phyloP scores from a whole-genome alignment of 1,284 basidiomycete genomes.

The Marasmius sp. region DNA sequence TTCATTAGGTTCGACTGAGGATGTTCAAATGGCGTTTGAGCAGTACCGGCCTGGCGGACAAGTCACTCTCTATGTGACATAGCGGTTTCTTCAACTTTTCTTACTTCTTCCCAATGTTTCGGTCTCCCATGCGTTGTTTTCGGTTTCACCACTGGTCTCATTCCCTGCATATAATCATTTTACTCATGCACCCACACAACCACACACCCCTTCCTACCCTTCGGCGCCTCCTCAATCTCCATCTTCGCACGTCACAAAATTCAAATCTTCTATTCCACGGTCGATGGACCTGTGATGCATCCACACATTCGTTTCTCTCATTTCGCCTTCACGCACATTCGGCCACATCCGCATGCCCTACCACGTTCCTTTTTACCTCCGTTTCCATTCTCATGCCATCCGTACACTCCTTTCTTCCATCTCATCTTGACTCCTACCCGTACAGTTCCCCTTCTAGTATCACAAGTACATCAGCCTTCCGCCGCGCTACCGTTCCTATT shows the following conservation, averaged over 20 bases:
- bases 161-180: not conserved
- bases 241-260: conserved; percentile 5
- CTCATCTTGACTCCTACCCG: not conserved
- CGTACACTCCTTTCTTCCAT: not conserved
- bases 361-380: not conserved
- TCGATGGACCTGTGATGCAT: conserved; percentile 6
- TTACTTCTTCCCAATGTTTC: conserved; percentile 1
- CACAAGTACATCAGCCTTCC: conserved; percentile 16
- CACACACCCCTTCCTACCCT: not conserved
- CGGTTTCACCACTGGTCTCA: not conserved
- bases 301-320: conserved; percentile 16
- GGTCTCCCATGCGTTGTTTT: not conserved
- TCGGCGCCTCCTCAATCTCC: not conserved
- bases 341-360: not conserved
- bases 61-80: conserved; percentile 75
- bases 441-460: conserved; percentile 15
- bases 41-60: conserved; percentile 70
- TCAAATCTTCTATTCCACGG: conserved; percentile 1
- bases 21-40: conserved; percentile 89
- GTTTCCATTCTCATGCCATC: not conserved
- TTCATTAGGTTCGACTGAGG: conserved; percentile 82
- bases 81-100: conserved; percentile 22
- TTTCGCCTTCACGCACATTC: conserved; percentile 3
- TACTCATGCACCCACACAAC: not conserved
- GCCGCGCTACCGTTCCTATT: conserved; percentile 11